A percentile compares a stretch with the other conserved stretches of the same genome.
Conservation (phyloP, 768 basidiomycete species). For the Collybia nuda region DNA sequence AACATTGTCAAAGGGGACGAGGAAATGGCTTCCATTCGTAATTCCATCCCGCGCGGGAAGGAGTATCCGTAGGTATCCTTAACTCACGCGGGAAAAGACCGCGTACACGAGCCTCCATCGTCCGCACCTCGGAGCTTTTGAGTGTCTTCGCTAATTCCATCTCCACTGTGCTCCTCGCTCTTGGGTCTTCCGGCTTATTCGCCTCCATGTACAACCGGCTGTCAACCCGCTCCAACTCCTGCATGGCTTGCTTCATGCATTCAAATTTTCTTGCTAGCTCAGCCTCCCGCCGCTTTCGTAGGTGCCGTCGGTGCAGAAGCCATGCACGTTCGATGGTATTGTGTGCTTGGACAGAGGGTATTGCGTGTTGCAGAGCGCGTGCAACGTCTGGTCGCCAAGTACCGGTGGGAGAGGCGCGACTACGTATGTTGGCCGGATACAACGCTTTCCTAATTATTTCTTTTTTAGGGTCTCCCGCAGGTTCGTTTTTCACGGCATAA, state of each 20-base stretch:
- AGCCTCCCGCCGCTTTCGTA: conserved; percentile 65
- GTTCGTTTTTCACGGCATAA: conserved; percentile 45
- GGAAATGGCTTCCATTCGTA: conserved; percentile 80
- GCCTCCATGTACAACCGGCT: conserved; percentile 64
- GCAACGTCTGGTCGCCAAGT: conserved; percentile 83
- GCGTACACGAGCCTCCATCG: conserved; percentile 73
- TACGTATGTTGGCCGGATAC: conserved; percentile 77
- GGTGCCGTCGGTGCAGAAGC: conserved; percentile 75
- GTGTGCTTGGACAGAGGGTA: conserved; percentile 87
- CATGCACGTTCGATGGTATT: conserved; percentile 92
- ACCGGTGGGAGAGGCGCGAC: conserved; percentile 72
- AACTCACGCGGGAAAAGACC: conserved; percentile 88
- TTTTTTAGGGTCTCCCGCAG: conserved; percentile 55
- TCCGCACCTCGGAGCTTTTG: conserved; percentile 65
- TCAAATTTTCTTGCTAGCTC: conserved; percentile 78
- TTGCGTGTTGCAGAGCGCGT: conserved; percentile 74
- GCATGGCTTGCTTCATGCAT: conserved; percentile 84
- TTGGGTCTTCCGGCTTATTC: conserved; percentile 74
- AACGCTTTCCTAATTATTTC: conserved; percentile 77
- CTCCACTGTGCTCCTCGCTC: conserved; percentile 57
- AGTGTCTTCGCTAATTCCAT: conserved; percentile 58
- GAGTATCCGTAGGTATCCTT: conserved; percentile 83
- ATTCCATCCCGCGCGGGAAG: conserved; percentile 79
- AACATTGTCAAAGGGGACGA: conserved; percentile 42
- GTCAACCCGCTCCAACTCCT: conserved; percentile 67